Evolutionary conservation across 768 basidiomycete genomes (phyloP), one percentile per base, ranked within the genome.

Genomic region (Tylopilus cervinicoccineus): DNA sequence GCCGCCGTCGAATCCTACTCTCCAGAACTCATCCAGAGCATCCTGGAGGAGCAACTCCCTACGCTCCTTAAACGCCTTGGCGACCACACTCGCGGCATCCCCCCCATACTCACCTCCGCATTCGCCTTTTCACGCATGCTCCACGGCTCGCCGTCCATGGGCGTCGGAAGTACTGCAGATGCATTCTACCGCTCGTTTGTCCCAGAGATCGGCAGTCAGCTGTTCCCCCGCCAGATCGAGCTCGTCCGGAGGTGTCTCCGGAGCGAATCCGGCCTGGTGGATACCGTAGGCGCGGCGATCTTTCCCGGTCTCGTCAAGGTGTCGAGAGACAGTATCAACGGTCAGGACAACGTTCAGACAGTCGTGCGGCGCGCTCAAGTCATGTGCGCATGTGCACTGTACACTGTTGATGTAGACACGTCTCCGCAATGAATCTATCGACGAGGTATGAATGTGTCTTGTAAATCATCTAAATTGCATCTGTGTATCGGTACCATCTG

Each of bases 271-370:
- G 84, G 86, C 6, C 85, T 91, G 41, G 60, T 70, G 3, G 88
- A 92, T 57, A 72, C 77, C 11, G 88, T 93, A 4, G 91, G 91
- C 11, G 82, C 88, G 5, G 89, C 89, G 0, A 80, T 93, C 53
- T 93, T 93, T 64, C 90, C 90, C 3, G 91, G 91, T 3, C 73
- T 93, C 24, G 91, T 92, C 45, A 93, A 93, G 67, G 83, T 92
- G 13, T 78, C 80, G 2, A 73, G 23, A 72, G 51, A 74, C 69
- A 1, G 55, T 69, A 0, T 42, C 59, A 8, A 64, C 45, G 39
- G 50, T 45, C 66, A 72, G 29, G 78, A 82, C 24, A 78, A 72
- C 47, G 60, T 76, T 38, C 86, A 86, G 75, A 84, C 80, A 16
- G 84, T 92, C 38, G 88, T 93, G 11, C 70, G 88, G 51, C 72